These are phyloP conservation scores for Globisporangium nagaii DNA, from an alignment of 352 stramenopile species.

Conservation along the genomic window DNA sequence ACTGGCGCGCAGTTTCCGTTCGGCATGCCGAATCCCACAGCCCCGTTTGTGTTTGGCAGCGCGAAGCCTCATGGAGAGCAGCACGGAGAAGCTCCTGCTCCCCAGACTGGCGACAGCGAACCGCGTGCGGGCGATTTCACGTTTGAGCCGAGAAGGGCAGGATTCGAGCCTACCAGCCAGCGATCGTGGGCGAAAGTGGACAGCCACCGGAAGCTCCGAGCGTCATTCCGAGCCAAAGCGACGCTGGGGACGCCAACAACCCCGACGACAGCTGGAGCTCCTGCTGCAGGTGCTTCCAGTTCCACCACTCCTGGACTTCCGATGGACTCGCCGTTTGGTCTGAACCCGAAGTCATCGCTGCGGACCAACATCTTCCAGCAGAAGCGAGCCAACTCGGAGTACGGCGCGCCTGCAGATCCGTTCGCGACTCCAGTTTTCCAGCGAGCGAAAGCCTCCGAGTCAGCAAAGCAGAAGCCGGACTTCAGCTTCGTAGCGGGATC, in stretches of 20 bases:
- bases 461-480: neutral
- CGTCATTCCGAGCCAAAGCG: conserved; percentile 30
- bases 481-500: conserved; percentile 10
- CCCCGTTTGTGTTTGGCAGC: conserved; percentile 19
- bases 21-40: conserved; percentile 8
- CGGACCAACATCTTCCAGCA: conserved; percentile 24
- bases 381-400: conserved; percentile 14
- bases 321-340: conserved; percentile 23
- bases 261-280: conserved; percentile 8
- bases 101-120: neutral
- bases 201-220: conserved; percentile 10
- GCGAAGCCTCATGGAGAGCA: neutral
- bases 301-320: conserved; percentile 7
- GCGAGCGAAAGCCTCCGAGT: conserved; percentile 3
- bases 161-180: neutral
- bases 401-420: conserved; percentile 33
- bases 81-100: neutral
- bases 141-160: conserved; percentile 5
- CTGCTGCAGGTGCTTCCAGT: neutral
- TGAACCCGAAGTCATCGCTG: conserved; percentile 11
- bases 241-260: conserved; percentile 12
- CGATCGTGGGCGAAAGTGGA: conserved; percentile 1
- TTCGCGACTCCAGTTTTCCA: conserved; percentile 42
- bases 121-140: conserved; percentile 4
- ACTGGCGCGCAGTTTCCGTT: conserved; percentile 21